Conservation (phyloP, 192 early-diverging fungal genomes). For the Paraglomus occultum region DNA sequence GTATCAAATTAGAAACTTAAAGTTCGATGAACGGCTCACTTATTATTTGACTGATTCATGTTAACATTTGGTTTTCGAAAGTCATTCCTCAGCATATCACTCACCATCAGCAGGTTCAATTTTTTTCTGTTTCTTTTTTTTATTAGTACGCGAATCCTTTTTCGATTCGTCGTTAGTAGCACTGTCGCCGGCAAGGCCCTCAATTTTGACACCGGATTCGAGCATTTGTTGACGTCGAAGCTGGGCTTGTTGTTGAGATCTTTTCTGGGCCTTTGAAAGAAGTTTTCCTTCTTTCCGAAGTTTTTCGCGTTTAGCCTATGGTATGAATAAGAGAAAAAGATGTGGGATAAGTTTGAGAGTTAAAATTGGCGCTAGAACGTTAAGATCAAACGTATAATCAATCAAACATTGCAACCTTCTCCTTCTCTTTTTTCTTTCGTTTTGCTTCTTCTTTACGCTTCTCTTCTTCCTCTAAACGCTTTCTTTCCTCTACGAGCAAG, state of each 20-base stretch:
- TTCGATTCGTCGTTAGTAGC: conserved; percentile 58
- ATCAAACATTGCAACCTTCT: conserved; percentile 43
- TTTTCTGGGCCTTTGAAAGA: conserved; percentile 90
- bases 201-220: conserved; percentile 76
- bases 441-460: conserved; percentile 72
- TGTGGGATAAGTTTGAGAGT: no score
- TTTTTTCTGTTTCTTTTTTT: conserved; percentile 65
- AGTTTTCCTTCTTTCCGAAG: conserved; percentile 90
- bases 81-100: not conserved
- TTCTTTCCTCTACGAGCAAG: conserved; percentile 15
- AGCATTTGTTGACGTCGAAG: conserved; percentile 74
- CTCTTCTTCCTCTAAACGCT: conserved; percentile 67
- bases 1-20: conserved; percentile 1
- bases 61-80: not conserved
- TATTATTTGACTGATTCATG: conserved; percentile 31
- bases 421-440: conserved; percentile 79
- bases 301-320: conserved; percentile 79
- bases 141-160: conserved; percentile 69
- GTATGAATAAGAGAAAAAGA: not conserved
- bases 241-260: conserved; percentile 69
- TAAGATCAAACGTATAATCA: not conserved
- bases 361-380: not conserved
- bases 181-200: conserved; percentile 49
- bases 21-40: not conserved
- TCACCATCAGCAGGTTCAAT: not conserved